phyloP scores from a whole-genome alignment of 345 rosid species.

The Citrus maxima region DNA sequence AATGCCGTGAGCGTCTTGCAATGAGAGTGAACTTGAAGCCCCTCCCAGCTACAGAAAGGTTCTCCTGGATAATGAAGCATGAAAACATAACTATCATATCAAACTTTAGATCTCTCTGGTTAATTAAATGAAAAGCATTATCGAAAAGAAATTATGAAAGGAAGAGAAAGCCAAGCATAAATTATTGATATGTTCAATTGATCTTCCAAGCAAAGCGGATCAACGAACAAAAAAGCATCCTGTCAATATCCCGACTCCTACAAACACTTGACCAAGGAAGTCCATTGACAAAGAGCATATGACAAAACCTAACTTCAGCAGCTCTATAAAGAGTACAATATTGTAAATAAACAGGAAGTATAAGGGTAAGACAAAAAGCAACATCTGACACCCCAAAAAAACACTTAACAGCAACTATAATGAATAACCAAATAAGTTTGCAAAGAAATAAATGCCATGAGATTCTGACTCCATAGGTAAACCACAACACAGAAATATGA shows the following conservation, averaged over 20 bases:
- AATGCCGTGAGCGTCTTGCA: conserved; percentile 89
- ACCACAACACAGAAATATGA: not conserved
- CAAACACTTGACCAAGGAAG: not conserved
- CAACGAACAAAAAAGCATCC: not conserved
- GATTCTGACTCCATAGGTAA: not conserved
- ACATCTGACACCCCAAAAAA: not conserved
- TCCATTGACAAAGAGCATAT: not conserved
- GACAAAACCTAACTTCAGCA: not conserved
- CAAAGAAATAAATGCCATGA: not conserved
- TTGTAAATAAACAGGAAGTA: not conserved
- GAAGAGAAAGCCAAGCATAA: not conserved
- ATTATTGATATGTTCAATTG: not conserved
- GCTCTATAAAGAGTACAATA: not conserved
- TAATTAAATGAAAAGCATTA: not conserved
- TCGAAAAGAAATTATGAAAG: not conserved
- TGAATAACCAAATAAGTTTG: not conserved
- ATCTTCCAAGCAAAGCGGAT: not conserved
- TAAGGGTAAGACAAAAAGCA: not conserved
- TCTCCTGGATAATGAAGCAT: conserved; percentile 45
- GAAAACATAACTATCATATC: conserved; percentile 9
- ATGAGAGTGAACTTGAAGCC: conserved; percentile 71
- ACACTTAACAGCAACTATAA: not conserved
- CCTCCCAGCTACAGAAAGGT: conserved; percentile 58
- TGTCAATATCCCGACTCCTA: not conserved
- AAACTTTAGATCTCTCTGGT: conserved; percentile 1